These are phyloP conservation scores for Solanum hybrid DNA, from an alignment of 305 asterid species.

Conservation along the genomic window DNA sequence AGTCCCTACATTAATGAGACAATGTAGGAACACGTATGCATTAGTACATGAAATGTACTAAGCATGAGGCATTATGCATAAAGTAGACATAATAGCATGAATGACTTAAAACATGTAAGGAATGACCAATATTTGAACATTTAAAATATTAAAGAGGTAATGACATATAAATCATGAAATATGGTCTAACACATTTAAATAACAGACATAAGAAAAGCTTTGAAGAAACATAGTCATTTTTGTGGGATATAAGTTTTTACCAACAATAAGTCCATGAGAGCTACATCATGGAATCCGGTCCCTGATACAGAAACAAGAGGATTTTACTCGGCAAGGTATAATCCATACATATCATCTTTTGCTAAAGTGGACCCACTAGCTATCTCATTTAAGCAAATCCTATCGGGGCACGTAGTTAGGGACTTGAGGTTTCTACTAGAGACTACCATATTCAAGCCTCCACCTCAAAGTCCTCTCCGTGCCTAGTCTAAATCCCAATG, in stretches of 20 bases:
- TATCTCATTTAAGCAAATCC: neutral
- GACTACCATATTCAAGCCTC: neutral
- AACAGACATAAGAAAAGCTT: neutral
- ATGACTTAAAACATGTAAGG: neutral
- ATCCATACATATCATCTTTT: neutral
- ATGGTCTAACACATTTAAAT: neutral
- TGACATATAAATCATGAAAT: neutral
- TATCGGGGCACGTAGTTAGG: neutral
- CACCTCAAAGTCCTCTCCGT: neutral
- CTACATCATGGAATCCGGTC: neutral
- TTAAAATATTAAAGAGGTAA: neutral
- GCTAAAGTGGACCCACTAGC: neutral
- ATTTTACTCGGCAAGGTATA: neutral
- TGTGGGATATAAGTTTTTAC: neutral
- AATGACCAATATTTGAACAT: neutral
- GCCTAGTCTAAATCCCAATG: neutral
- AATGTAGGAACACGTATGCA: neutral
- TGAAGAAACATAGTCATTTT: too few species aligned
- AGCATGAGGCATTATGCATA: neutral
- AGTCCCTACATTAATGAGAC: neutral
- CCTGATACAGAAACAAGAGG: neutral
- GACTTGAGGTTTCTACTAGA: neutral
- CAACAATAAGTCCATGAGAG: neutral
- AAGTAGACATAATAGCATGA: neutral
- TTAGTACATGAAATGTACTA: neutral